Conservation (phyloP, 306 rosid species). For the Rubus idaeus region DNA sequence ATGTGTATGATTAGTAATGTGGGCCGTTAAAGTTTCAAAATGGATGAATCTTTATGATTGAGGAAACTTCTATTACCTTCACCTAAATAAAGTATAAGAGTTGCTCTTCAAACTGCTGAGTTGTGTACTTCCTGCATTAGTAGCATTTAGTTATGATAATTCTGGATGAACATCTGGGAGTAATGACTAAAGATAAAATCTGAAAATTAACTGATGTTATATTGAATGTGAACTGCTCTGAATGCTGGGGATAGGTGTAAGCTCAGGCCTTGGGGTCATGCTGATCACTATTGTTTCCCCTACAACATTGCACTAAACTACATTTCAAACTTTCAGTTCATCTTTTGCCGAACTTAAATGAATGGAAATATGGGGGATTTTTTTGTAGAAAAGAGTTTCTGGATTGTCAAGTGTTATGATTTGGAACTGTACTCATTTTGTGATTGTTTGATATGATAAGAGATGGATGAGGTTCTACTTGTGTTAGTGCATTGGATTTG, state of each 20-base stretch:
- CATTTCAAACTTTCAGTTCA: background rate
- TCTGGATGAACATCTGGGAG: background rate
- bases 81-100: background rate
- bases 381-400: background rate
- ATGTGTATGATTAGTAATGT: background rate
- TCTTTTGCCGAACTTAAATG: background rate
- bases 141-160: background rate
- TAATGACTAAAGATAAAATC: background rate
- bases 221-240: background rate
- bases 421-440: constrained; percentile 1
- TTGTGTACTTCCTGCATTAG: background rate
- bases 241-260: background rate
- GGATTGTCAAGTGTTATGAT: background rate
- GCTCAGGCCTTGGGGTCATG: background rate
- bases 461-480: background rate
- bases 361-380: background rate
- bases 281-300: background rate
- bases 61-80: background rate
- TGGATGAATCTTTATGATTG: background rate
- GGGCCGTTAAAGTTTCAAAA: background rate
- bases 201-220: constrained; percentile 6
- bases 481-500: background rate
- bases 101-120: background rate
- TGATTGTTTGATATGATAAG: background rate
- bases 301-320: background rate